Evolutionary conservation across 208 protist species (phyloP).

Genomic region (Polymyxa betae): DNA sequence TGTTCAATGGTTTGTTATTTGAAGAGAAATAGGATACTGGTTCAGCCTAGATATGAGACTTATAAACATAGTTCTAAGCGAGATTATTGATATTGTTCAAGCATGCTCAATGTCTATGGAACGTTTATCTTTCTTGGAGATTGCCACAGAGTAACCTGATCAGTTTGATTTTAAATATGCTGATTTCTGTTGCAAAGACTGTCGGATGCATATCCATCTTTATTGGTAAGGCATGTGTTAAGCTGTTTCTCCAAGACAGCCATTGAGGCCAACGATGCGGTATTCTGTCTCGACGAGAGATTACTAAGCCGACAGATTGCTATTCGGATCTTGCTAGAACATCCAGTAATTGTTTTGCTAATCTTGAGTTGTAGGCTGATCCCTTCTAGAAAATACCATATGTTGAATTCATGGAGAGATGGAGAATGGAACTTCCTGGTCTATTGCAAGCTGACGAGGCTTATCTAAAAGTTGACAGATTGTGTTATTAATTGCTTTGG

Average conservation of each 20-base stretch:
- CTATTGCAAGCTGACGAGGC: background rate
- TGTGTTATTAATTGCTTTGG: background rate
- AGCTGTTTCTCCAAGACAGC: background rate
- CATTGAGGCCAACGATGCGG: background rate
- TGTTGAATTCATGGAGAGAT: background rate
- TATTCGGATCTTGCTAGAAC: conserved; percentile 49
- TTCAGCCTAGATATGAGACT: background rate
- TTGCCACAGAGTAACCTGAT: background rate
- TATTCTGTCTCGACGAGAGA: background rate
- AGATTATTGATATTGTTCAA: background rate
- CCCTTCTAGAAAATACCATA: background rate
- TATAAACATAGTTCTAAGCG: background rate
- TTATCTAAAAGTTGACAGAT: background rate
- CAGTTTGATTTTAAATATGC: background rate
- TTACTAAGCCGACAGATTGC: background rate
- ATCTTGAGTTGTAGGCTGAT: background rate
- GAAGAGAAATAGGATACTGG: background rate
- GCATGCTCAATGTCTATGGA: background rate
- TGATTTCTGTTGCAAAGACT: background rate
- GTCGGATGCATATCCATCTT: background rate
- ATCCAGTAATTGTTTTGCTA: background rate
- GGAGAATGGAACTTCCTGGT: background rate
- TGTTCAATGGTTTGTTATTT: background rate
- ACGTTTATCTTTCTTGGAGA: background rate
- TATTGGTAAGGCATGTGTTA: background rate